Evolutionary conservation across 2,329 filamentous ascomycete species (phyloP).

Genomic region (Xylariaceae sp.): DNA sequence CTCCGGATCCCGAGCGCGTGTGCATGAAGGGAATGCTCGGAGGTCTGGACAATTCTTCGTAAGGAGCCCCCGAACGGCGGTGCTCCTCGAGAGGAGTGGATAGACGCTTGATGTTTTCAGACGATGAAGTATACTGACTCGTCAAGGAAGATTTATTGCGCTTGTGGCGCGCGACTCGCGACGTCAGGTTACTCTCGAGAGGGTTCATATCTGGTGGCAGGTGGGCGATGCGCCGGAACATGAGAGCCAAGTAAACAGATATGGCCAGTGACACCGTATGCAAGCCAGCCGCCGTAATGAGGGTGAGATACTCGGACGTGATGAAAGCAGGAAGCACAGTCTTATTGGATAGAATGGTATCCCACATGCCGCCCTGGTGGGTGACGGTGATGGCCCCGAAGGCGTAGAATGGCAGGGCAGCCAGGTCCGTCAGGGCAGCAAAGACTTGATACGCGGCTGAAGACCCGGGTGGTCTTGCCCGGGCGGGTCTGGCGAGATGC

Average conservation of each 20-base stretch:
- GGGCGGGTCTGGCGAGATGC: slow-evolving; percentile 67
- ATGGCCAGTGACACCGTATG: slow-evolving; percentile 66
- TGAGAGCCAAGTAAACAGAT: slow-evolving; percentile 67
- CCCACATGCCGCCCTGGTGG: slow-evolving; percentile 51
- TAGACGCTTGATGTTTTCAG: slow-evolving; percentile 56
- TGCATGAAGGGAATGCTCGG: slow-evolving; percentile 72
- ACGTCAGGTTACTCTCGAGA: slow-evolving; percentile 77
- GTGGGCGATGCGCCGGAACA: slow-evolving; percentile 75
- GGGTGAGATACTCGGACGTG: slow-evolving; percentile 61
- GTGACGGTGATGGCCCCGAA: slow-evolving; percentile 47
- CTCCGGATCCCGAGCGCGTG: slow-evolving; percentile 61
- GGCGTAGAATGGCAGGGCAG: slow-evolving; percentile 49
- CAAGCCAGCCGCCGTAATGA: slow-evolving; percentile 58
- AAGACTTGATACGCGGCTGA: slow-evolving; percentile 89
- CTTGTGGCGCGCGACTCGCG: slow-evolving; percentile 60
- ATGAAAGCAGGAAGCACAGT: slow-evolving; percentile 55
- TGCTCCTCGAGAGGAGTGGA: slow-evolving; percentile 40
- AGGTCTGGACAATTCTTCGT: slow-evolving; percentile 42
- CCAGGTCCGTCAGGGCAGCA: slow-evolving; percentile 64
- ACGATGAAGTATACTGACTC: slow-evolving; percentile 37
- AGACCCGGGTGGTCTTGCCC: slow-evolving; percentile 67
- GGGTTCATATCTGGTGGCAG: slow-evolving; percentile 96
- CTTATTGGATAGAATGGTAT: slow-evolving; percentile 57
- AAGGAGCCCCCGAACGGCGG: slow-evolving; percentile 38
- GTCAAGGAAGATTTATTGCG: slow-evolving; percentile 60